phyloP scores from a whole-genome alignment of 768 basidiomycete species.

The Serendipita vermifera region DNA sequence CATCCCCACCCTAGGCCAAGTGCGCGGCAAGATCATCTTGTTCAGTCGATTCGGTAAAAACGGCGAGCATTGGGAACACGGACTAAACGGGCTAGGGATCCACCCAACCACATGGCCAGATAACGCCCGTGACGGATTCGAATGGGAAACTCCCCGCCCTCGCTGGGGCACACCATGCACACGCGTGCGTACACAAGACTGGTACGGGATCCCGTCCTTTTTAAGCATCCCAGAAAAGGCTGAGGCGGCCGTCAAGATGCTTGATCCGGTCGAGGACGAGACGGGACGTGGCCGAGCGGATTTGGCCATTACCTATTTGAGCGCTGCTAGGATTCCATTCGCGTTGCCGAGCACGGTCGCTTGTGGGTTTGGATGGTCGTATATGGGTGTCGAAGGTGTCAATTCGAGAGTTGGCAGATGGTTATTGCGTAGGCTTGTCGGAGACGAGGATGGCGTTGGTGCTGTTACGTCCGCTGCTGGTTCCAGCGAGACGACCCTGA shows the following conservation, averaged over 20 bases:
- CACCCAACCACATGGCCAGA: slow-evolving; percentile 82
- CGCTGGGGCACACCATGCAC: slow-evolving; percentile 48
- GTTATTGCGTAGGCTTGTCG: slow-evolving; percentile 43
- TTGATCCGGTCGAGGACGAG: slow-evolving; percentile 28
- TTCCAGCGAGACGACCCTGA: slow-evolving; percentile 6
- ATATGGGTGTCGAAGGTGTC: slow-evolving; percentile 71
- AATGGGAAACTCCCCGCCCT: too few relatives aligned
- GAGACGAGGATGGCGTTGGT: neutral
- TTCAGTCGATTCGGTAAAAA: slow-evolving; percentile 75
- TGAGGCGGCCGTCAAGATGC: slow-evolving; percentile 38
- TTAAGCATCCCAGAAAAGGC: slow-evolving; percentile 77
- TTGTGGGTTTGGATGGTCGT: slow-evolving; percentile 73
- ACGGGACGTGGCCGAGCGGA: slow-evolving; percentile 27
- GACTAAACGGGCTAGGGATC: slow-evolving; percentile 65
- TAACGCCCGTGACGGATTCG: slow-evolving; percentile 55
- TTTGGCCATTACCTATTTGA: slow-evolving; percentile 69
- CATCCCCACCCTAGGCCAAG: slow-evolving; percentile 70
- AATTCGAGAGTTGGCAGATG: slow-evolving; percentile 64
- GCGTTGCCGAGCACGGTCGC: slow-evolving; percentile 67
- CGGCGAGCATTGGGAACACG: slow-evolving; percentile 54
- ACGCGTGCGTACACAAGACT: slow-evolving; percentile 68
- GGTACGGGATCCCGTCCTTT: slow-evolving; percentile 76
- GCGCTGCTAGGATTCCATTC: slow-evolving; percentile 68
- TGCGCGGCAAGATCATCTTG: slow-evolving; percentile 71
- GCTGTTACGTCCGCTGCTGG: neutral